Conservation (phyloP, 1,139 yeast species). For the Debaryomycetaceae sp. region DNA sequence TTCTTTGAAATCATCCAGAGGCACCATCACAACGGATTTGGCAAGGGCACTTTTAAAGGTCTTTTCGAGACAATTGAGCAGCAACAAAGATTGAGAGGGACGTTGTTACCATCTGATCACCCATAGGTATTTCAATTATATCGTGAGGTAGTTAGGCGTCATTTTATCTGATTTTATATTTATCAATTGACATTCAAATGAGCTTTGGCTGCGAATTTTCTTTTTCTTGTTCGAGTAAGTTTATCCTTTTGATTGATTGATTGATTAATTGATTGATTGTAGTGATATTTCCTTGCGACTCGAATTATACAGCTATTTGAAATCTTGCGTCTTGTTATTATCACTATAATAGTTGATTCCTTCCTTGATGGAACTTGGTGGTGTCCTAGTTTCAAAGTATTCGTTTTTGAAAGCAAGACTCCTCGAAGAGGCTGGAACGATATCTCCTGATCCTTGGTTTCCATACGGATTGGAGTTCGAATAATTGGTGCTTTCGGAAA, state of each 20-base stretch:
- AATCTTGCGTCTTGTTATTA: neutral
- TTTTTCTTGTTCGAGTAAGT: too few relatives aligned
- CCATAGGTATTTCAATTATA: neutral
- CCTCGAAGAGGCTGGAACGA: neutral
- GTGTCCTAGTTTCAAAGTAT: neutral
- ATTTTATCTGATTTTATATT: too few relatives aligned
- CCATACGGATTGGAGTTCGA: neutral
- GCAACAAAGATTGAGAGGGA: conserved; percentile 54
- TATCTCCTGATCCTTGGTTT: neutral
- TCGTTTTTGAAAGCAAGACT: neutral
- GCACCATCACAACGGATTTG: conserved; percentile 77
- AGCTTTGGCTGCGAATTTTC: neutral
- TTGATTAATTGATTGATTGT: too few relatives aligned
- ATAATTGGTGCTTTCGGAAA: neutral
- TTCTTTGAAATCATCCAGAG: conserved; percentile 81
- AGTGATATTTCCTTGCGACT: too few relatives aligned
- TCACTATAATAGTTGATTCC: neutral
- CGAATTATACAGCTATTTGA: too few relatives aligned
- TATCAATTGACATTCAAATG: neutral
- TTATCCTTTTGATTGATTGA: too few relatives aligned
- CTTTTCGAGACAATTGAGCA: conserved; percentile 73
- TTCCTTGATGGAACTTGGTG: neutral
- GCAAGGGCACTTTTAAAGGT: conserved; percentile 82
- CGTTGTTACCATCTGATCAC: conserved; percentile 20
- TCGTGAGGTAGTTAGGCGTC: neutral